A percentile compares a stretch with the other conserved stretches of the same genome.
Evolutionary conservation across 345 rosid species (phyloP).

Genomic region (Citrus unshiu): DNA sequence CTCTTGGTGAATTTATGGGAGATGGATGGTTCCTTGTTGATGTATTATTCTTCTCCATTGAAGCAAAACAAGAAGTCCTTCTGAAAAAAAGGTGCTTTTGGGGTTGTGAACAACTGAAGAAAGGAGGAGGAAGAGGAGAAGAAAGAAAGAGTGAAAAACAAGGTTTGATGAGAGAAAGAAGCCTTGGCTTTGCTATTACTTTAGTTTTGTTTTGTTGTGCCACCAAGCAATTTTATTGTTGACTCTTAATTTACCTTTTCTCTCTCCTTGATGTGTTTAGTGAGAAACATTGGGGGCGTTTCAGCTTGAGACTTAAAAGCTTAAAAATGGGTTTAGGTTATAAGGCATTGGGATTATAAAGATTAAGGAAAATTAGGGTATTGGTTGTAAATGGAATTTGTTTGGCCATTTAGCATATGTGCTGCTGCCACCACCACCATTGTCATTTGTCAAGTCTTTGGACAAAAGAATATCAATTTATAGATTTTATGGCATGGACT

Average conservation of each 20-base stretch:
- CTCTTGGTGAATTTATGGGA: slow-evolving; percentile 48
- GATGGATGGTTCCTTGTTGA: slow-evolving; percentile 47
- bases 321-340: not conserved
- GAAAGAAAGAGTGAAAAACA: slow-evolving; percentile 37
- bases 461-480: not conserved
- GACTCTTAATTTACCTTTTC: not conserved
- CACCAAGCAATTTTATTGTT: slow-evolving; percentile 6
- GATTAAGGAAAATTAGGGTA: slow-evolving; percentile 6
- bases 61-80: slow-evolving; percentile 1
- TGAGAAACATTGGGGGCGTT: no score
- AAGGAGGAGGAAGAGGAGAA: not conserved
- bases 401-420: slow-evolving; percentile 28
- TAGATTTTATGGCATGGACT: slow-evolving; percentile 32
- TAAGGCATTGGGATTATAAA: slow-evolving; percentile 27
- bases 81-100: not conserved
- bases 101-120: not conserved
- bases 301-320: no score
- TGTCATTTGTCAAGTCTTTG: not conserved
- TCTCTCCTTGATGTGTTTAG: not conserved
- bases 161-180: slow-evolving; percentile 11
- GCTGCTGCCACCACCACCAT: slow-evolving; percentile 4
- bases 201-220: slow-evolving; percentile 27
- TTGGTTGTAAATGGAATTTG: slow-evolving; percentile 38
- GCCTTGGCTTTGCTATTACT: slow-evolving; percentile 8
- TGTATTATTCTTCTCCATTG: slow-evolving; percentile 58